Evolutionary conservation across 768 basidiomycete genomes (phyloP).

Genomic region (Pulveroboletus sp.): DNA sequence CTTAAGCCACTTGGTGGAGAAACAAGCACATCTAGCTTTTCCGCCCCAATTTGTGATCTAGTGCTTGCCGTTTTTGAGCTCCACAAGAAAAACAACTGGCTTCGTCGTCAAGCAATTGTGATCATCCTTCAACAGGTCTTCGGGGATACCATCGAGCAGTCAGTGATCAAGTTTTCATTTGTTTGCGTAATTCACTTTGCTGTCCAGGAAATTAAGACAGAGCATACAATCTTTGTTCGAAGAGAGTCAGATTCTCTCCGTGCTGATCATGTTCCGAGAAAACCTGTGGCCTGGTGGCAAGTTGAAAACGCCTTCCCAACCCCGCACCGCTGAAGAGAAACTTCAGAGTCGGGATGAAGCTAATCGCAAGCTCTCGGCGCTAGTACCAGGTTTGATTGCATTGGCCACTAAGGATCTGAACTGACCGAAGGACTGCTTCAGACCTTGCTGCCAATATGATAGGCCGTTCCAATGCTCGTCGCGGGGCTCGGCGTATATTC

Average conservation of each 20-base stretch:
- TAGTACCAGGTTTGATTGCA: conserved; percentile 74
- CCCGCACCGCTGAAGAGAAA: conserved; percentile 83
- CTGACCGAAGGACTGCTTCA: conserved; percentile 28
- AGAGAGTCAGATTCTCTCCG: conserved; percentile 66
- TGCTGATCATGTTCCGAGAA: conserved; percentile 67
- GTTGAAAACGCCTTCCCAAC: conserved; percentile 52
- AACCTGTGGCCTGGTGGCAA: conserved; percentile 85
- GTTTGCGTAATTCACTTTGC: neutral
- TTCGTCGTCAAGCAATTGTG: conserved; percentile 91
- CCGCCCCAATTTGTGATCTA: conserved; percentile 91
- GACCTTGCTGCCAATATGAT: conserved; percentile 98
- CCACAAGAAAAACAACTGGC: conserved; percentile 95
- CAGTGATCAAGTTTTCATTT: conserved; percentile 19
- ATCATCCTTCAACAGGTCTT: conserved; percentile 95
- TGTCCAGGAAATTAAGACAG: conserved; percentile 81
- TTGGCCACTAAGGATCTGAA: neutral
- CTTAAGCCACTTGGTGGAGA: conserved; percentile 84
- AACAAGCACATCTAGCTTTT: conserved; percentile 85
- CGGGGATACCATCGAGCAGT: conserved; percentile 96
- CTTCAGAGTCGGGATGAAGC: conserved; percentile 79
- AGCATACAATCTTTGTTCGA: conserved; percentile 61
- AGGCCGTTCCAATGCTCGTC: conserved; percentile 91
- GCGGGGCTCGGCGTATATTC: conserved; percentile 91
- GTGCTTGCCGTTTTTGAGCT: conserved; percentile 92
- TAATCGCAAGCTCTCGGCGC: conserved; percentile 82